Conservation (phyloP, 768 basidiomycete genomes). For the Suillus cothurnatus region DNA sequence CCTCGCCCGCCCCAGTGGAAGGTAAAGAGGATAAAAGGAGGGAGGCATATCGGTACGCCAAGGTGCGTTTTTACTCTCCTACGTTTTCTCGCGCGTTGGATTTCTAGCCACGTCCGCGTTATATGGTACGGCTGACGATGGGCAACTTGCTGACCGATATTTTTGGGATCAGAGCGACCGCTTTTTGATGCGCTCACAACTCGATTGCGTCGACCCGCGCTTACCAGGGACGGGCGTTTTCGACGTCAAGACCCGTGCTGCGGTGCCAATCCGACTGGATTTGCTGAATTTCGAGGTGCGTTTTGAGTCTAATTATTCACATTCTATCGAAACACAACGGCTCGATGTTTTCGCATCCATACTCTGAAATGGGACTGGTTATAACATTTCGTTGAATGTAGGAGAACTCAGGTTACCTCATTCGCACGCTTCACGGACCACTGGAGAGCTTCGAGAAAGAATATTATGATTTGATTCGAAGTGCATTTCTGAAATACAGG, state of each 20-base stretch:
- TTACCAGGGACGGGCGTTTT: constrained; percentile 92
- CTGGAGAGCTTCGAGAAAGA: constrained; percentile 88
- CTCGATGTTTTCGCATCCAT: background rate
- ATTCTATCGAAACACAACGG: background rate
- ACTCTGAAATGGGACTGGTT: background rate
- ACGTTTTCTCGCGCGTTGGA: constrained; percentile 44
- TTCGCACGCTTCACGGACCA: constrained; percentile 61
- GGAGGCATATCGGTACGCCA: constrained; percentile 88
- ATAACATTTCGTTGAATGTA: constrained; percentile 27
- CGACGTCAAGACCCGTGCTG: constrained; percentile 95
- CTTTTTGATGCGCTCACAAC: constrained; percentile 92
- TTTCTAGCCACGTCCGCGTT: background rate
- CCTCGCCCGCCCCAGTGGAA: constrained; percentile 20
- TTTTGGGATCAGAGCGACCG: constrained; percentile 34
- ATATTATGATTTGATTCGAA: constrained; percentile 91
- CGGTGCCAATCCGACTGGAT: constrained; percentile 81
- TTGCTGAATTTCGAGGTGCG: constrained; percentile 76
- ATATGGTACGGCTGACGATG: background rate
- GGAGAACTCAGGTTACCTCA: constrained; percentile 82
- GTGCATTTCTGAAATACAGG: constrained; percentile 95
- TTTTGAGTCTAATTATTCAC: background rate
- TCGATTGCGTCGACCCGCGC: constrained; percentile 81
- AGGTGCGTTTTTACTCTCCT: constrained; percentile 49
- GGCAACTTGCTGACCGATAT: background rate
- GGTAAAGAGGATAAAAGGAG: constrained; percentile 40